Evolutionary conservation across 2,329 filamentous ascomycete species (phyloP), one percentile per base, ranked within the genome.

Genomic region (Chalara sp.): DNA sequence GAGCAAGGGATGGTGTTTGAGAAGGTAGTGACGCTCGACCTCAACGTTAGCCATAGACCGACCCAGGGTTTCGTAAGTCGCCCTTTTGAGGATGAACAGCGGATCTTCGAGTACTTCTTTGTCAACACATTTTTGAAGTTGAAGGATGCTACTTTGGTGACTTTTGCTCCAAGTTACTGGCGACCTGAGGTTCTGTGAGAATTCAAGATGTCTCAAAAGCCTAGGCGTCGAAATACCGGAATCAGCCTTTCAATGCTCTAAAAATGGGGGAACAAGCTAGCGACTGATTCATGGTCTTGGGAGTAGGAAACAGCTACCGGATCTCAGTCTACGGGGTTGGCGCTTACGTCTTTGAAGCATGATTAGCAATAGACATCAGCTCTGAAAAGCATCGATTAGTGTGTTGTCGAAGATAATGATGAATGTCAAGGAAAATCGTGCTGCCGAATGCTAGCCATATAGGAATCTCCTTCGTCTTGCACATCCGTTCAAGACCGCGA

Each of bases 361-460:
- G 21, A 21, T 21, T 21, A 21, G 21, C 21, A 21, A 21, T 21
- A 21, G 21, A 21, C 21, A 21, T 21, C 21, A 21, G 21, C 21
- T 49, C 28, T 2, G 43, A 4, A 21, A 51, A 55, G 13, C 12
- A 28, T 13, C 21, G 11, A 10, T 48, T 28, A 5, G 48, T 37
- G 11, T 30, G 28, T 3, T 47, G 32, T 29, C 50, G 32, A 6
- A 50, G 32, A 7, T 44, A 44, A 31, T 53, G 47, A 39, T 53
- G 50, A 39, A 53, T 56, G 32, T 54, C 53, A 7, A 56, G 47
- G 31, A 54, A 48, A 4, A 50, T 29, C 3, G 49, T 50, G 10
- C 46, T 46, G 4, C 50, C 56, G 37, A 58, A 58, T 4, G 50
- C n/a, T 13, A 58, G 48, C 56, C 50, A 56, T 6, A 56, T 28